Evolutionary conservation across 768 basidiomycete species (phyloP), one percentile per base, ranked within the genome.

Genomic region (Russula sp.): DNA sequence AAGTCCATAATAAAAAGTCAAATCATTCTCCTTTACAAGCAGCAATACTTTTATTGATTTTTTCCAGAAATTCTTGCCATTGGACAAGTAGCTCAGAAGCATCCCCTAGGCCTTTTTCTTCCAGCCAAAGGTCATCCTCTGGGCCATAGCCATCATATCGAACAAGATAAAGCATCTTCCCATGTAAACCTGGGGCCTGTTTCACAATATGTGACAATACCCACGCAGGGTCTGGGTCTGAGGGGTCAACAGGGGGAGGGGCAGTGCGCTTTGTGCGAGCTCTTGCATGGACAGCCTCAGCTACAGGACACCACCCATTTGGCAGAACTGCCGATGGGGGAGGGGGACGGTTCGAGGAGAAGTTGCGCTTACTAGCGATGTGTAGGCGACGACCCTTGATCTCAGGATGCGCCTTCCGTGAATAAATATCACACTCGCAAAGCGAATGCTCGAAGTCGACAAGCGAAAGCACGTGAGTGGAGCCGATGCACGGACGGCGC

Each of bases 371-470:
- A 34, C 51, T 58, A n/a, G 60, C 73, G 36, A 81, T 67, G 58
- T 78, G 67, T 18, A 66, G 74, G 47, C 81, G 75, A 25, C 57
- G 59, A 22, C 70, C 66, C 47, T 74, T 76, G 59, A 84, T 68
- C 11, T 71, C 43, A 3, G 83, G 81, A 69, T 83, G 80, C 20
- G 72, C 75, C n/a, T 74, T 74, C 49, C 88, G 85, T 45, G 83
- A 76, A 68, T 90, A 91, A 69, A 90, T 88, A 73, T 90, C 87
- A 48, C 86, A 77, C 70, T 92, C 90, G 73, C 90, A 92, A 16
- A 91, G 73, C 1, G 84, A 77, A 70, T 92, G 90, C 74, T 92
- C 90, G 56, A 91, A 75, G 70, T 92, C 90, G 41, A 83, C 81
- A 52, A 89, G 73, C 66, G 87, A 82, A 7, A 81, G 80, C 13